Percentiles rank a stretch among this genome's conserved stretches.
Conservation (phyloP, 2,329 filamentous ascomycete genomes). For the Aspergillus cejpii region DNA sequence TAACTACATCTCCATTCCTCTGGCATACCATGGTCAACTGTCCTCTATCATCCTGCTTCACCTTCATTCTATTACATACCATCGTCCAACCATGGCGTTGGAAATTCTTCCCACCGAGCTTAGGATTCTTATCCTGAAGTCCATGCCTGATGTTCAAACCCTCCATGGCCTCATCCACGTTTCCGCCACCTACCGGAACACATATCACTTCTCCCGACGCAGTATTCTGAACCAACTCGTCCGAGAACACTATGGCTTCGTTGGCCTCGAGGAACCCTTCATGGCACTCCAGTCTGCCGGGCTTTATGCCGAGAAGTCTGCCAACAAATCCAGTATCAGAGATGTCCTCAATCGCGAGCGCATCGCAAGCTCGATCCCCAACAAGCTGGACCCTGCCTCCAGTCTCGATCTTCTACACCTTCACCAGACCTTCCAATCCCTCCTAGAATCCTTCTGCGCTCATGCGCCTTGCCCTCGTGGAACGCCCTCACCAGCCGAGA, state of each 20-base stretch:
- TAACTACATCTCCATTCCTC: neutral
- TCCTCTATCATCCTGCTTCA: neutral
- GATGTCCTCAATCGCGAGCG: slow-evolving; percentile 10
- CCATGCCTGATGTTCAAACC: slow-evolving; percentile 8
- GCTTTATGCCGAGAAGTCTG: slow-evolving; percentile 9
- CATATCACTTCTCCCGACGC: slow-evolving; percentile 8
- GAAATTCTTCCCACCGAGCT: slow-evolving; percentile 14
- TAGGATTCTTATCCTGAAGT: slow-evolving; percentile 9
- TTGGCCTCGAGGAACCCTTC: slow-evolving; percentile 10
- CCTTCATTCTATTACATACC: neutral
- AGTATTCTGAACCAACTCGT: slow-evolving; percentile 9
- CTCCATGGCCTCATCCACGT: slow-evolving; percentile 9
- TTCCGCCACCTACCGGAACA: slow-evolving; percentile 9
- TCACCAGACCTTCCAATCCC: slow-evolving; percentile 4
- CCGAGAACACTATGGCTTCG: slow-evolving; percentile 6
- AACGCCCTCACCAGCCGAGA: slow-evolving; percentile 3
- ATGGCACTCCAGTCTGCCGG: slow-evolving; percentile 11
- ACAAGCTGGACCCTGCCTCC: slow-evolving; percentile 1
- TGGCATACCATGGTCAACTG: neutral
- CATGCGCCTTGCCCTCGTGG: neutral
- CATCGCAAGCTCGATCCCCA: neutral
- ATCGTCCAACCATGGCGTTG: slow-evolving; percentile 6
- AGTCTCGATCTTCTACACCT: slow-evolving; percentile 9
- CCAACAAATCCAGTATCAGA: slow-evolving; percentile 10
- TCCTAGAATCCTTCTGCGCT: slow-evolving; percentile 5